These are phyloP conservation scores for Yamadazyma taylorii DNA, from an alignment of 1,139 yeast genomes.

Conservation along the genomic window DNA sequence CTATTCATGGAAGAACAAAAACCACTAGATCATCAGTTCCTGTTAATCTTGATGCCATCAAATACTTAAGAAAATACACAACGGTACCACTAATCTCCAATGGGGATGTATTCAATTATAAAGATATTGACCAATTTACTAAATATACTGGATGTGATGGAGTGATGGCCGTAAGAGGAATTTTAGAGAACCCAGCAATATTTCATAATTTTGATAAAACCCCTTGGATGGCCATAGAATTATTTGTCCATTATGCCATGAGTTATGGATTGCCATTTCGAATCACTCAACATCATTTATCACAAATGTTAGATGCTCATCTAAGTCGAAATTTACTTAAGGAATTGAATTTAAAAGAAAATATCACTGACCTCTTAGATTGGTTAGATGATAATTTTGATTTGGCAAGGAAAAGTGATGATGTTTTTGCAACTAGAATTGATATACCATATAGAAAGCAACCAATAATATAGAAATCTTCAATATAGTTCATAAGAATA, in stretches of 20 bases:
- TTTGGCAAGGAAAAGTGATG: constrained; percentile 64
- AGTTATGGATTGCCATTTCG: constrained; percentile 84
- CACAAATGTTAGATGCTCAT: constrained; percentile 76
- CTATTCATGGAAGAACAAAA: constrained; percentile 91
- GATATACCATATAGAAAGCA: constrained; percentile 50
- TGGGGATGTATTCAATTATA: constrained; percentile 80
- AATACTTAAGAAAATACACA: constrained; percentile 58
- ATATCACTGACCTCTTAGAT: constrained; percentile 66
- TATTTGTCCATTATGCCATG: constrained; percentile 74
- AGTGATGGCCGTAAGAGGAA: constrained; percentile 93
- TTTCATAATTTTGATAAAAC: constrained; percentile 72
- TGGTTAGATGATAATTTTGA: constrained; percentile 77
- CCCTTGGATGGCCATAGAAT: constrained; percentile 91
- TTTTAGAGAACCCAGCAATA: constrained; percentile 81
- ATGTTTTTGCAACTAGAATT: constrained; percentile 61
- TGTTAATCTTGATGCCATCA: constrained; percentile 80
- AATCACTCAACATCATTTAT: constrained; percentile 81
- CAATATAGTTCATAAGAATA: not conserved
- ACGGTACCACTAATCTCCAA: constrained; percentile 87
- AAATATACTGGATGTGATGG: constrained; percentile 80
- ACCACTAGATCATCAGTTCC: constrained; percentile 83
- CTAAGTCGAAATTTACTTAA: constrained; percentile 55
- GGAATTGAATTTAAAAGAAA: constrained; percentile 61
- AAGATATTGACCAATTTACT: constrained; percentile 63
- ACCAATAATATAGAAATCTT: not conserved